These are phyloP conservation scores for Talaromyces sp. DNA, from an alignment of 2,329 filamentous ascomycete genomes.

Conservation along the genomic window DNA sequence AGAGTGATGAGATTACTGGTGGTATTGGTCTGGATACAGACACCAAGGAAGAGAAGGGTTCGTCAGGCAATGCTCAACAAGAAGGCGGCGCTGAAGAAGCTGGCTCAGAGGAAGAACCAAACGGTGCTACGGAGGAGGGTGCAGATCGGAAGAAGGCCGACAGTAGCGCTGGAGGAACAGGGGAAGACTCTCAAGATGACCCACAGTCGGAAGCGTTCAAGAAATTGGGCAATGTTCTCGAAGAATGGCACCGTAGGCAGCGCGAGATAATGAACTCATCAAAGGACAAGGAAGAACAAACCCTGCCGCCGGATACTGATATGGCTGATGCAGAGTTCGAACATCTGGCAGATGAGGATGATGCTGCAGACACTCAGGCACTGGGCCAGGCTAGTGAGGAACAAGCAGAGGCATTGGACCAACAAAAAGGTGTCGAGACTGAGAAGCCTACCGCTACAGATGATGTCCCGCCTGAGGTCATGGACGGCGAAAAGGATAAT, in stretches of 20 bases:
- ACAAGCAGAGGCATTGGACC: conserved; percentile 78
- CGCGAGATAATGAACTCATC: conserved; percentile 68
- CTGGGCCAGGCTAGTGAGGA: conserved; percentile 85
- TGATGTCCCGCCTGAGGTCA: conserved; percentile 55
- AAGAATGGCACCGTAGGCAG: conserved; percentile 88
- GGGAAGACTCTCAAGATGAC: conserved; percentile 35
- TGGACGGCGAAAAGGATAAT: conserved; percentile 37
- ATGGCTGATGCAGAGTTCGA: conserved; percentile 83
- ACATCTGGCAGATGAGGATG: conserved; percentile 81
- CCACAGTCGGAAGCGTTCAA: conserved; percentile 72
- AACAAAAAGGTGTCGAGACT: conserved; percentile 79
- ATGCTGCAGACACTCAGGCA: conserved; percentile 81
- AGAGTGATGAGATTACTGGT: conserved; percentile 40
- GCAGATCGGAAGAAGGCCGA: conserved; percentile 37
- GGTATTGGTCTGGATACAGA: conserved; percentile 40
- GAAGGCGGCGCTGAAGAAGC: conserved; percentile 45
- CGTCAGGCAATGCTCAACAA: conserved; percentile 47
- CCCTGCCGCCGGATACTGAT: conserved; percentile 61
- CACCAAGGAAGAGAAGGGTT: conserved; percentile 35
- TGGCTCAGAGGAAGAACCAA: conserved; percentile 46
- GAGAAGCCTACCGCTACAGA: conserved; percentile 55
- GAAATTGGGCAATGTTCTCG: conserved; percentile 87
- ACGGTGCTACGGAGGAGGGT: conserved; percentile 40
- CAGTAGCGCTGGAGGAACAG: conserved; percentile 34
- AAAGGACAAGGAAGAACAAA: conserved; percentile 52